A percentile compares a stretch with the other conserved stretches of the same genome.
Conservation (phyloP, 2,329 filamentous ascomycete species). For the Fusarium sp. region DNA sequence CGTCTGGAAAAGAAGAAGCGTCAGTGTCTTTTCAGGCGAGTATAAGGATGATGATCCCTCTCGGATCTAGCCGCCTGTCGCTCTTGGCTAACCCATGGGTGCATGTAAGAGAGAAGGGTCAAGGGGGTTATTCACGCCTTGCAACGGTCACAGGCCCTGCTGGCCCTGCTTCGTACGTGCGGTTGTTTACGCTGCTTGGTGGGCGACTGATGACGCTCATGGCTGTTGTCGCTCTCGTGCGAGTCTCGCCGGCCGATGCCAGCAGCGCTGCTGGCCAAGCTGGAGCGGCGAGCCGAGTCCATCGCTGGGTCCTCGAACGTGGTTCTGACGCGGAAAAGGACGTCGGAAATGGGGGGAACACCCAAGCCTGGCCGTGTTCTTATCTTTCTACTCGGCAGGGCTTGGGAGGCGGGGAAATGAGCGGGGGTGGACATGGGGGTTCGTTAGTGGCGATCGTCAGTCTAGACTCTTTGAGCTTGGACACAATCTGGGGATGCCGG, state of each 20-base stretch:
- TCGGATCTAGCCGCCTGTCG: slow-evolving; percentile 9
- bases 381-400: slow-evolving; percentile 13
- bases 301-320: slow-evolving; percentile 2
- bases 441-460: slow-evolving; percentile 1
- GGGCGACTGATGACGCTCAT: slow-evolving; percentile 1
- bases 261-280: not conserved
- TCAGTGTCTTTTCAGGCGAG: not conserved
- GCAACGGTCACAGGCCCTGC: slow-evolving; percentile 47
- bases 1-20: slow-evolving; percentile 25
- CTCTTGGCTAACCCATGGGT: slow-evolving; percentile 7
- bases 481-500: not conserved
- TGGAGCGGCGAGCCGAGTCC: slow-evolving; percentile 8
- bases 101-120: not conserved
- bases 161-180: slow-evolving; percentile 27
- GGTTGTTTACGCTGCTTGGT: slow-evolving; percentile 15
- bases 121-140: slow-evolving; percentile 36
- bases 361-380: slow-evolving; percentile 2
- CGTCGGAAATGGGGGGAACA: slow-evolving; percentile 10
- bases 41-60: too few relatives aligned
- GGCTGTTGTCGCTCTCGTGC: slow-evolving; percentile 2
- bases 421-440: slow-evolving; percentile 5
- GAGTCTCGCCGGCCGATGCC: slow-evolving; percentile 7
- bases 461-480: not conserved
- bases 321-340: slow-evolving; percentile 12
- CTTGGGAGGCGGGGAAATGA: slow-evolving; percentile 5